Conservation (phyloP, 23 red algal genomes). For the Cyanidioschyzon merolae region DNA sequence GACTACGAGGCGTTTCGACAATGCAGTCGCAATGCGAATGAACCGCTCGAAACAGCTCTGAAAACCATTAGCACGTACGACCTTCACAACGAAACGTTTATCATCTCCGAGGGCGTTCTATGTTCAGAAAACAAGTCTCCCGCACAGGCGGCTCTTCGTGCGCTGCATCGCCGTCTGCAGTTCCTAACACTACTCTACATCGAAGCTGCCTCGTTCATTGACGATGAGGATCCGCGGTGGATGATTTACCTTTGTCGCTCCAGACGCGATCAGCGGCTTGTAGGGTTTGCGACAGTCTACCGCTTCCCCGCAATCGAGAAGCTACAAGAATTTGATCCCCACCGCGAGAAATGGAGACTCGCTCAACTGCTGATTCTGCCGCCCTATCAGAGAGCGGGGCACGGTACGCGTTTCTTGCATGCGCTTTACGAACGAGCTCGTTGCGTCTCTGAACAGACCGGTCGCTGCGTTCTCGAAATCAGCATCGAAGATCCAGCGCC, state of each 20-base stretch:
- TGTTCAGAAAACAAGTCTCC: not conserved
- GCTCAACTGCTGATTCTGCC: constrained; percentile 3
- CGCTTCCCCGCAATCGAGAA: not conserved
- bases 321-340: not conserved
- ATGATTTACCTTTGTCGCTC: not conserved
- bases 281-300: not conserved
- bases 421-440: not conserved
- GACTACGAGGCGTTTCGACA: not conserved
- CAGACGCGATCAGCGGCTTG: not conserved
- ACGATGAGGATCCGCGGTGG: not conserved
- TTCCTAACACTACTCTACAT: constrained; percentile 5
- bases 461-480: not conserved
- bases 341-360: not conserved
- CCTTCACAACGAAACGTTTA: not conserved
- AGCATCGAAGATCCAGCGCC: constrained; percentile 4
- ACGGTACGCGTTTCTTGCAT: not conserved
- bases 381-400: constrained; percentile 3
- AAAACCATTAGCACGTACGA: not conserved
- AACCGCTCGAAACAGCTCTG: not conserved
- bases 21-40: not conserved
- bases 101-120: not conserved
- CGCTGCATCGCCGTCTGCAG: constrained; percentile 4
- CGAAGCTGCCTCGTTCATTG: constrained; percentile 6
- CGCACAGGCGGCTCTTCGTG: not conserved
- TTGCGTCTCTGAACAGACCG: not conserved